A percentile compares a stretch with the other conserved stretches of the same genome.
Conservation (phyloP, 108 stramenopile genomes). For the Halocafeteria seosinensis region DNA sequence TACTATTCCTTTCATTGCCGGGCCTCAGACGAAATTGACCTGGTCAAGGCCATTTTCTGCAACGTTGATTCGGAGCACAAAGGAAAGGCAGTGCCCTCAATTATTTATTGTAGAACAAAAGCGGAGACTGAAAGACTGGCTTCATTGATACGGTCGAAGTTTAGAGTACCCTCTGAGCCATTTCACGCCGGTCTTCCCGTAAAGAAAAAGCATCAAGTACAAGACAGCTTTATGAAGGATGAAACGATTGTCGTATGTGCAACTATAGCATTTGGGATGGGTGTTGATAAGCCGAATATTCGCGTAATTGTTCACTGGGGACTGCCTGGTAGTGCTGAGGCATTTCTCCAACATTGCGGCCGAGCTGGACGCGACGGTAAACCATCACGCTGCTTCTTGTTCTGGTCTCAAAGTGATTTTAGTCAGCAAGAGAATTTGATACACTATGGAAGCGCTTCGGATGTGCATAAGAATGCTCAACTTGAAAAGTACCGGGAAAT, state of each 20-base stretch:
- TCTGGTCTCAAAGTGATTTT: neutral
- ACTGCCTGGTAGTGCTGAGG: conserved; percentile 1
- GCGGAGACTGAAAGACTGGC: neutral
- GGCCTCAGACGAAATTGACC: conserved; percentile 6
- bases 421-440: too few species aligned
- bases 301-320: conserved; percentile 7
- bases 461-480: too few species aligned
- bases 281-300: conserved; percentile 13
- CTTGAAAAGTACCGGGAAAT: too few species aligned
- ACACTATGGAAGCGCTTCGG: too few species aligned
- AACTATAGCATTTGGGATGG: conserved; percentile 22
- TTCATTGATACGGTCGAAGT: neutral
- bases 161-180: neutral
- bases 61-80: neutral
- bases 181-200: neutral
- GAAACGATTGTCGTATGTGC: neutral
- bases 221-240: neutral
- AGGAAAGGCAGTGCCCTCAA: neutral
- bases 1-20: conserved; percentile 45
- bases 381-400: neutral
- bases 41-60: neutral
- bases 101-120: neutral
- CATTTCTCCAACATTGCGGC: conserved; percentile 12
- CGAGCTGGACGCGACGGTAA: conserved; percentile 16
- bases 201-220: neutral